Conservation (phyloP, 2,329 filamentous ascomycete genomes). For the Beauveria scarabaeidicola region DNA sequence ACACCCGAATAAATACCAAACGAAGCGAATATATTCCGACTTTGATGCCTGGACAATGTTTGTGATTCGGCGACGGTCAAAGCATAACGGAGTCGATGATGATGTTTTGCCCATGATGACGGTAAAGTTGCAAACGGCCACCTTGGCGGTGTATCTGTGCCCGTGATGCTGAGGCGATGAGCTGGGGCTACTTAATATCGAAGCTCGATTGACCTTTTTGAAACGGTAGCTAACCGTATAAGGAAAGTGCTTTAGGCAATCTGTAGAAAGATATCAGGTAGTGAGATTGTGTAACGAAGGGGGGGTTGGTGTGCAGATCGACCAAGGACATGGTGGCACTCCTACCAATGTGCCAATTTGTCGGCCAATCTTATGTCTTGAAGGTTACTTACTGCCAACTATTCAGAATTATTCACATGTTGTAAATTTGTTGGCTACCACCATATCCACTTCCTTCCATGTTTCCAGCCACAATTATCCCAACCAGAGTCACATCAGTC, state of each 20-base stretch:
- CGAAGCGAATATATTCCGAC: constrained; percentile 19
- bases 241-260: background rate
- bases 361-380: background rate
- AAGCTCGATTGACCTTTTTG: background rate
- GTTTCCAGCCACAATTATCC: no score
- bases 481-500: no score
- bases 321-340: background rate
- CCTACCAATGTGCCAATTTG: no score
- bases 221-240: background rate
- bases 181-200: background rate
- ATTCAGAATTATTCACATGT: no score
- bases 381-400: no score
- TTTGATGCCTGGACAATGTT: constrained; percentile 9
- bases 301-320: background rate
- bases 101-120: background rate
- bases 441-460: no score
- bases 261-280: background rate
- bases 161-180: background rate
- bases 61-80: background rate
- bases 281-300: background rate
- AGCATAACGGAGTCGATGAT: no score
- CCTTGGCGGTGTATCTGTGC: background rate
- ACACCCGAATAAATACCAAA: constrained; percentile 35
- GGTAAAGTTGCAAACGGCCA: background rate
- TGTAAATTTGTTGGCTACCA: no score